Evolutionary conservation across 257 asterid genomes (phyloP), one percentile per base, ranked within the genome.

Genomic region (Nicotiana attenuata): DNA sequence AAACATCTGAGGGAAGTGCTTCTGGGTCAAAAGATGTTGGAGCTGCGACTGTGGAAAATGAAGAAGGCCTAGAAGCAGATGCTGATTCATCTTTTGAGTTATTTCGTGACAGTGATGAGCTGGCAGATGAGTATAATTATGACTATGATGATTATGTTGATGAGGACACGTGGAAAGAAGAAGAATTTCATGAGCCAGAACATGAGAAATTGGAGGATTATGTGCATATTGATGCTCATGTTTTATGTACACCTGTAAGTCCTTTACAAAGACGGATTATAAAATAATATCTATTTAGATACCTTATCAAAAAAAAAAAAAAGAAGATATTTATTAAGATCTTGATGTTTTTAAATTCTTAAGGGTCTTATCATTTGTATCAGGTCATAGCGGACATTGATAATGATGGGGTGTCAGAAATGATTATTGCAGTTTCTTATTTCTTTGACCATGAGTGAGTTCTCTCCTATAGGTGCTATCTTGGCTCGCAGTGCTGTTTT

Each of bases 331-430:
- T 26, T 24, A 26, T 75, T 47, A 24, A 50, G 63, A 75, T 75
- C 63, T 10, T 3, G 80, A 50, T 75, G 45, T 22, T 16, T 75
- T 75, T 50, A 50, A 50, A 50, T 16, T 15, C 11, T 75, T 24
- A 50, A 50, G 63, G 26, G 17, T 75, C 64, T 26, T 75, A 7
- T 15, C 80, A 1, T 82, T 84, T 83, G 61, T 84, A 82, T 76
- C 91, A 97, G 99, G 97, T 94, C 71, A 97, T 97, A 84, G 98
- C 98, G 59, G 99, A 97, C 90, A 97, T 97, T 77, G 99, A 97
- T 81, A 92, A 93, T 4, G 99, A 94, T 89, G 99, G 99, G 84
- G 92, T 92, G 75, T 82, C 87, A 81, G 99, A 97, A 93, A 91
- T 97, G 99, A 84, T 97, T 88, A 92, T 97, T 78, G 98, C 97